Evolutionary conservation across 257 asterid genomes (phyloP).

Genomic region (Jacaranda mimosifolia): DNA sequence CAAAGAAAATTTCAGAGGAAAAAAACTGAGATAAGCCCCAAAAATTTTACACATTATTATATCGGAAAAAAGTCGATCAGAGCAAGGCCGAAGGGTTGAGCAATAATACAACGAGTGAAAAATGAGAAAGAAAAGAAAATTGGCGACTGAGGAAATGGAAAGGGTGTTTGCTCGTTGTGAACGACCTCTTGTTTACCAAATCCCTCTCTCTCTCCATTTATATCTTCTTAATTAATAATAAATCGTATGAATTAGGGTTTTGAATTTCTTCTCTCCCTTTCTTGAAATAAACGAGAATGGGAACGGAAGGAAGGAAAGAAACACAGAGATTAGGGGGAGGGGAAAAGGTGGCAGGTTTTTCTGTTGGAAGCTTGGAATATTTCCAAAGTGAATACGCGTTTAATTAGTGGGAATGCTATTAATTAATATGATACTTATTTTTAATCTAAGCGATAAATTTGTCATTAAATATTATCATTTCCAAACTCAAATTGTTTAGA

Average conservation of each 20-base stretch:
- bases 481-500: not conserved
- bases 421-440: conserved; percentile 1
- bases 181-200: conserved; percentile 16
- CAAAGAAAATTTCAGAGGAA: not conserved
- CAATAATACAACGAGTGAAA: conserved; percentile 7
- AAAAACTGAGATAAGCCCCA: conserved; percentile 22
- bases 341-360: conserved; percentile 49
- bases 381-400: conserved; percentile 39
- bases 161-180: conserved; percentile 14
- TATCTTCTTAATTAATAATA: not conserved
- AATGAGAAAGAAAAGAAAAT: not conserved
- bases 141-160: conserved; percentile 31
- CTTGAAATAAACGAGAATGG: conserved; percentile 32
- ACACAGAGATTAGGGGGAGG: conserved; percentile 14
- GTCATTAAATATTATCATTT: not conserved
- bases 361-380: conserved; percentile 41
- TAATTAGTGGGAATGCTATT: not conserved
- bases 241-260: conserved; percentile 30
- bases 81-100: conserved; percentile 14
- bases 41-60: conserved; percentile 5
- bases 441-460: conserved; percentile 4
- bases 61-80: conserved; percentile 19
- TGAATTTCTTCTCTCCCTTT: conserved; percentile 17
- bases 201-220: conserved; percentile 13
- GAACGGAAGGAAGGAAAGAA: conserved; percentile 30